These are phyloP conservation scores for Lactuca saligna DNA, from an alignment of 129 eudicot genomes.

Conservation along the genomic window DNA sequence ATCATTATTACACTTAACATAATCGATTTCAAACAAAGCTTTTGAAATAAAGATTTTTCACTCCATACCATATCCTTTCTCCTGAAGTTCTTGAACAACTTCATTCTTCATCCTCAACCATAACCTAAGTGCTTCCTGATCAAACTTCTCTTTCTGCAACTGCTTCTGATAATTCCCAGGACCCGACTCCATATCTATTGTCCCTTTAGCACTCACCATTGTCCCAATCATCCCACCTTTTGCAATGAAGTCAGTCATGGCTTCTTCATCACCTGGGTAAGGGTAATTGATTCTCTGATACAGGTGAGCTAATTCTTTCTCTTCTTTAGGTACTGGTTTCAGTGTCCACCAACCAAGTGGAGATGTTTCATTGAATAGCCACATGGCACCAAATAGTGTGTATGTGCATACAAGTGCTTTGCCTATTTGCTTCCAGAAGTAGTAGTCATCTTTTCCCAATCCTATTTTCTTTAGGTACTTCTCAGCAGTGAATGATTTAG, in stretches of 20 bases:
- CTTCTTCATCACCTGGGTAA: constrained; percentile 92
- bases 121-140: constrained; percentile 75
- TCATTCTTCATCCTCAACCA: constrained; percentile 98
- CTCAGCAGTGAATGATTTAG: constrained; percentile 56
- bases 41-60: constrained; percentile 14
- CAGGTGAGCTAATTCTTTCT: constrained; percentile 76
- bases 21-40: background rate
- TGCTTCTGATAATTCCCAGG: constrained; percentile 71
- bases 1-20: constrained; percentile 20
- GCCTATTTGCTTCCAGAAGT: constrained; percentile 88
- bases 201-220: constrained; percentile 75
- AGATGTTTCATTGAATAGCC: constrained; percentile 86
- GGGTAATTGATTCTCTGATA: constrained; percentile 77
- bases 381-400: constrained; percentile 66
- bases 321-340: constrained; percentile 87
- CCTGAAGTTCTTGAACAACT: constrained; percentile 84
- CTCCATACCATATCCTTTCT: constrained; percentile 77
- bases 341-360: constrained; percentile 98
- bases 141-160: constrained; percentile 92
- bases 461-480: constrained; percentile 72
- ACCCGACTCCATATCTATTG: constrained; percentile 64
- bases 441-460: constrained; percentile 66
- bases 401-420: constrained; percentile 79
- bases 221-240: constrained; percentile 97
- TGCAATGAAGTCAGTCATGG: constrained; percentile 84